Base-by-base conservation (phyloP, 352 stramenopile genomes). In the Phytopythium delawarense region DNA sequence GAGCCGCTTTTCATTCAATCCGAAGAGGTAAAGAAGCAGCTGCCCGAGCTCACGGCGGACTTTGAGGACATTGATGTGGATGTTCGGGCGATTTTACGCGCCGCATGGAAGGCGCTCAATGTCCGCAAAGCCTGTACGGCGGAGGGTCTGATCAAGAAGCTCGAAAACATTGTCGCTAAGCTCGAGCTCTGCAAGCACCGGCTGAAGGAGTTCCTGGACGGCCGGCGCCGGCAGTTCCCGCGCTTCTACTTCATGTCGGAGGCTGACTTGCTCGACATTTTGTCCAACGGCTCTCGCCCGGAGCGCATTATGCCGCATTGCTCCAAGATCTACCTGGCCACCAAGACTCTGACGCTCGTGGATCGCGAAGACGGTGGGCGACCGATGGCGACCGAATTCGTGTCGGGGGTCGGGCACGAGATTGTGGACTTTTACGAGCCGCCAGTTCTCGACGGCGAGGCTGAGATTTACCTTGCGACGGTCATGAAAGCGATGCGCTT, bases 381-480 rank as follows among this genome's bases (percentile, higher is more conserved):
- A 2, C 94, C 94, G 2, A 81, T 91, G 21, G 92, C 96, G 15
- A 97, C 84, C 5, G 79, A 87, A 60, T 98, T 98, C 60, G 91
- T 99, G 13, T 94, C 96, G 35, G 92, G 90, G 54, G 96, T 99
- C 4, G 95, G 96, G 13, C 91, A 96, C 55, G 97, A 99, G 66
- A 69, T 89, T 54, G 94, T 98, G 16, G 83, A 92, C 45, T 99
- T 99, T 60, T 84, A 94, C 53, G 90, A 97, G 35, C 76, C 92
- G 0, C 89, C 98, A 9, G 70, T 93, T 28, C 81, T 99, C 0
- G 83, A 98, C 60, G 97, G 96, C 49, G 98, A 99, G 70, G 95
- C 98, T 20, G 97, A 99, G 67, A 97, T 98, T 64, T 99, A 99
- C 75, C 86, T 99, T 56, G 93, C 98, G 72, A 97, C 91, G 0